These are phyloP conservation scores for Flaveria trinervia DNA, from an alignment of 129 eudicot genomes.

Conservation along the genomic window DNA sequence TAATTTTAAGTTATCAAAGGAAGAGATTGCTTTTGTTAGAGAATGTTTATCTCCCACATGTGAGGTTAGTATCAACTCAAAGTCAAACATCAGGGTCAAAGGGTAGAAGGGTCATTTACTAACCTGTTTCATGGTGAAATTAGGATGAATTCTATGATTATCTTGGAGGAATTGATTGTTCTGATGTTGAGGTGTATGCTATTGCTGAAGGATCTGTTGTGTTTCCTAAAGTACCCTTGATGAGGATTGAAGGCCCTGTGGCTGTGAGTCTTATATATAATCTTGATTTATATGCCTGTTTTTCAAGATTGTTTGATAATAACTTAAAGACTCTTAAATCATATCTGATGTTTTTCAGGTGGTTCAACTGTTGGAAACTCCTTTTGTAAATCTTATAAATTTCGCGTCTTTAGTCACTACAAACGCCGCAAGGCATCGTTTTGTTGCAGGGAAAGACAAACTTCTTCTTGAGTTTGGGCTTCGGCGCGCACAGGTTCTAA, in stretches of 20 bases:
- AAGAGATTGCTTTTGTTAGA: conserved; percentile 69
- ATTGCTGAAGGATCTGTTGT: conserved; percentile 90
- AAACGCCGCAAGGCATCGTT: conserved; percentile 96
- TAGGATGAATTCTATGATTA: conserved; percentile 85
- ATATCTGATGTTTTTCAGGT: conserved; percentile 49
- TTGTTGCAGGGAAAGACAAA: conserved; percentile 93
- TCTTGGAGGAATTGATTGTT: conserved; percentile 81
- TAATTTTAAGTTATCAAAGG: conserved; percentile 71
- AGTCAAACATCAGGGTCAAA: neutral
- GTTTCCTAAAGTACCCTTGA: conserved; percentile 87
- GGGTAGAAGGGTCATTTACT: conserved; percentile 21
- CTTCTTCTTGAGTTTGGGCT: conserved; percentile 93
- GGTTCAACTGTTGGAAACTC: conserved; percentile 92
- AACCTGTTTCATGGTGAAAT: conserved; percentile 11
- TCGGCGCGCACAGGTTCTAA: conserved; percentile 87
- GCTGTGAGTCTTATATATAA: conserved; percentile 59
- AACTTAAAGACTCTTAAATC: conserved; percentile 4
- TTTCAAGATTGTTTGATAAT: conserved; percentile 1
- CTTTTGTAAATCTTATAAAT: conserved; percentile 88
- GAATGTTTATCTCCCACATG: conserved; percentile 72
- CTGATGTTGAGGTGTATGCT: conserved; percentile 89
- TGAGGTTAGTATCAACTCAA: conserved; percentile 54
- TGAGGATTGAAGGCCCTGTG: conserved; percentile 97
- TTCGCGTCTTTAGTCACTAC: conserved; percentile 92
- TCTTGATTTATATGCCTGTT: conserved; percentile 9